Base-by-base conservation (phyloP, 352 stramenopile species). In the Blastocystis sp. region DNA sequence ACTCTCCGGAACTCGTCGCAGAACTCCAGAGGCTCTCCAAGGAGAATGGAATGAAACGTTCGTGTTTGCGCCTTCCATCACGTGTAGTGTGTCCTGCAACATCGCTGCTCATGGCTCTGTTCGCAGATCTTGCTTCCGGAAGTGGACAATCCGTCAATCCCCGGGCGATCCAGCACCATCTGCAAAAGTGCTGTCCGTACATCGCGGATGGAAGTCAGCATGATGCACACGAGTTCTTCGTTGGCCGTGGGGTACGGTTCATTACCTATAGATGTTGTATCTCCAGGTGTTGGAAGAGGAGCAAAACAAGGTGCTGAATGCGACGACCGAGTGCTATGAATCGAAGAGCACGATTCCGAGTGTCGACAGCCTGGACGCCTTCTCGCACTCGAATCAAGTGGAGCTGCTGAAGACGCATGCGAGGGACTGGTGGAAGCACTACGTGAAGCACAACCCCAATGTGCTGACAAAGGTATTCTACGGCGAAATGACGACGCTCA, bases 191-290 rank as follows among this genome's bases (percentile, higher is more conserved):
- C 29, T 67, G n/a, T n/a, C 37, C 51, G 1, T 85, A 85, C 26
- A 85, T 85, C 24, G 55, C 31, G 4, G 74, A 85, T n/a, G 74
- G 74, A n/a, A 69, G n/a, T 13, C 74, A 85, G 35, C 74, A 85
- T 41, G 74, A 85, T 67, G 50, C 74, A 19, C 74, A 85, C 37
- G 74, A 85, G 29, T 85, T 85, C 55, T 50, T 85, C 35, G 74
- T 85, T n/a, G 1, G 13, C 21, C 13, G 26, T 67, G 2, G 24
- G 13, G 55, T 45, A n/a, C n/a, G n/a, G 51, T 1, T 33, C n/a
- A 4, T 85, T 4, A 85, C 21, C 35, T 16, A 29, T 67, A 85
- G 74, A 85, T 63, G 10, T 29, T 85, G 24, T 85, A 69, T 69
- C 45, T 85, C 10, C 74, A 85, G 19, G 29, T 85, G 9, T 10